A percentile compares a stretch with the other conserved stretches of the same genome.
phyloP scores from a whole-genome alignment of 306 rosid species.

The Vachellia pachyceras region DNA sequence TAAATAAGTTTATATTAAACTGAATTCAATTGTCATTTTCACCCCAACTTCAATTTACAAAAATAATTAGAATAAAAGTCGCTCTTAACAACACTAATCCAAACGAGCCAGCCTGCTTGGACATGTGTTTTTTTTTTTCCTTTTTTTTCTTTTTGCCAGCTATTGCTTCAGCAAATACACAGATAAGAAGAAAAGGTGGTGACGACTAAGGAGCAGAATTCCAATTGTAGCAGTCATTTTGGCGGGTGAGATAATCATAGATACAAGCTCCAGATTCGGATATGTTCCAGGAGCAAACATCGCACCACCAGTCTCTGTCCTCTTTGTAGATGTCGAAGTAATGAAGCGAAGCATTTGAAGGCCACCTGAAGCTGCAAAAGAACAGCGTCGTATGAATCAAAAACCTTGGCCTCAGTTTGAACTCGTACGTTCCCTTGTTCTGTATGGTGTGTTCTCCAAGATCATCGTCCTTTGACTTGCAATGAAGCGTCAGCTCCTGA shows the following conservation, averaged over 20 bases:
- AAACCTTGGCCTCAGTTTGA: background rate
- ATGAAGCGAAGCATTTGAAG: background rate
- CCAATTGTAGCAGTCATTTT: background rate
- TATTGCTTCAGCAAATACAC: no score
- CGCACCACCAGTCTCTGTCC: background rate
- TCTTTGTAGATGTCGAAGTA: slow-evolving; percentile 3
- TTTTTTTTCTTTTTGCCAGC: no score
- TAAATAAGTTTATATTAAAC: no score
- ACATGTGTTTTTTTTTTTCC: no score
- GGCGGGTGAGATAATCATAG: background rate
- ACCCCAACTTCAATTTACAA: no score
- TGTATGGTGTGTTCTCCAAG: background rate
- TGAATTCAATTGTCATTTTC: no score
- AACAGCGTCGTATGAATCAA: background rate
- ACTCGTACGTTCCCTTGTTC: background rate
- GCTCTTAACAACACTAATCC: no score
- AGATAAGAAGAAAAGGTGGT: no score
- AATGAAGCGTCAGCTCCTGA: background rate
- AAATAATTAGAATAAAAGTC: no score
- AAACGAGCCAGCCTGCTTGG: no score
- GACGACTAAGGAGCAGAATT: background rate
- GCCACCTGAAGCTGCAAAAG: background rate
- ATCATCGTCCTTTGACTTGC: slow-evolving; percentile 8
- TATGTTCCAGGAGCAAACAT: background rate
- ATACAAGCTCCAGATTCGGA: background rate